These are phyloP conservation scores for Phytopythium vexans DNA, from an alignment of 352 stramenopile species.

Conservation along the genomic window DNA sequence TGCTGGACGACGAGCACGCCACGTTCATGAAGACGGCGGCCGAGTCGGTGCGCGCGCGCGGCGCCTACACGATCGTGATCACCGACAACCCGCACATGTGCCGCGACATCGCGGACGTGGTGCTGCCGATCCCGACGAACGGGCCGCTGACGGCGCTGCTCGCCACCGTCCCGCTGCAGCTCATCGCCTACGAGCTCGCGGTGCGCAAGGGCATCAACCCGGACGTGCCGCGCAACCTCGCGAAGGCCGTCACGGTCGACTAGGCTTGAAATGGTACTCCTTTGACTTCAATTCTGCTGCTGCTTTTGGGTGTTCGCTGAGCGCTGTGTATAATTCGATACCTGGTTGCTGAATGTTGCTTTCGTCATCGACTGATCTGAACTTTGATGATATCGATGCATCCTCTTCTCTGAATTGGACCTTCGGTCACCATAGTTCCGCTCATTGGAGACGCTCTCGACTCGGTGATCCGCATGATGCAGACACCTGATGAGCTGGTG, in stretches of 20 bases:
- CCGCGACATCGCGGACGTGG: slow-evolving; percentile 89
- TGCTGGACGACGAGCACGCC: slow-evolving; percentile 97
- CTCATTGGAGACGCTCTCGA: neutral
- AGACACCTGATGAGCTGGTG: no score
- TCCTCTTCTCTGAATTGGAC: neutral
- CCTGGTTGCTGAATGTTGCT: no score
- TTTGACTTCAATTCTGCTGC: no score
- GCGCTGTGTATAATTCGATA: no score
- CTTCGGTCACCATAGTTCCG: neutral
- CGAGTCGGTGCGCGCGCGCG: slow-evolving; percentile 95
- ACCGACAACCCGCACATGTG: slow-evolving; percentile 95
- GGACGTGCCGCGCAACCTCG: slow-evolving; percentile 97
- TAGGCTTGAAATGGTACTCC: slow-evolving; percentile 48
- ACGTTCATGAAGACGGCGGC: slow-evolving; percentile 93
- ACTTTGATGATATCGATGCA: neutral
- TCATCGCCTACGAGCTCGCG: slow-evolving; percentile 98
- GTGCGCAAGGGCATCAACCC: slow-evolving; percentile 97
- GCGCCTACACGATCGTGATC: slow-evolving; percentile 97
- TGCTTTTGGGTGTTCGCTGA: no score
- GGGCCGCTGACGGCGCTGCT: slow-evolving; percentile 95
- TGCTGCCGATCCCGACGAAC: slow-evolving; percentile 96
- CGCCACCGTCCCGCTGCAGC: slow-evolving; percentile 95
- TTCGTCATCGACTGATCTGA: neutral
- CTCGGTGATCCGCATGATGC: no score
- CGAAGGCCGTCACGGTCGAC: slow-evolving; percentile 99